Evolutionary conservation across 495 filamentous ascomycete species (phyloP).

Genomic region (Aspergillus bertholletiae): DNA sequence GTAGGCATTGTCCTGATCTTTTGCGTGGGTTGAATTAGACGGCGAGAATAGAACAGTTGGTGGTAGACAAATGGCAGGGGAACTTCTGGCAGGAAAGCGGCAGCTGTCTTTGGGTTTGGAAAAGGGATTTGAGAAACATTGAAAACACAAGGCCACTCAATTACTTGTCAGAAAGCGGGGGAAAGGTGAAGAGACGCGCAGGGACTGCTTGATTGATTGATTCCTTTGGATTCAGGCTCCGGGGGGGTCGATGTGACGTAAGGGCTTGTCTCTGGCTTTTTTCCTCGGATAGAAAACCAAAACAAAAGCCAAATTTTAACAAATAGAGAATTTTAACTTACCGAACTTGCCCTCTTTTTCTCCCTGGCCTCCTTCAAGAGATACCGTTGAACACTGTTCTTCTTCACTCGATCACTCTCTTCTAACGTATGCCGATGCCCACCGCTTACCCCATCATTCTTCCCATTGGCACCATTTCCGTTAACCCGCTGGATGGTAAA

Average conservation of each 20-base stretch:
- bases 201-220: background rate
- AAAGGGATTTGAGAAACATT: constrained; percentile 2
- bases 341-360: constrained; percentile 57
- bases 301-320: constrained; percentile 10
- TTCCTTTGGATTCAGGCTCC: too few species aligned
- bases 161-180: background rate
- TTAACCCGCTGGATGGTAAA: constrained; percentile 77
- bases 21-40: background rate
- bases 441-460: constrained; percentile 60
- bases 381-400: constrained; percentile 71
- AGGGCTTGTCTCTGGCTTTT: background rate
- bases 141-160: background rate
- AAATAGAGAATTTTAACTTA: constrained; percentile 40
- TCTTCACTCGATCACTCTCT: constrained; percentile 83
- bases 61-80: background rate
- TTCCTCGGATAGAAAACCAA: background rate
- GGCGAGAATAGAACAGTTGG: background rate
- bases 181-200: constrained; percentile 7
- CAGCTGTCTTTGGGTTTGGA: background rate
- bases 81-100: background rate
- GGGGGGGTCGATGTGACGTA: constrained; percentile 20
- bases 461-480: constrained; percentile 72
- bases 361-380: constrained; percentile 65
- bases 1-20: constrained; percentile 43
- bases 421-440: constrained; percentile 73